Conservation (phyloP, 331 rosid genomes). For the Erythrophleum ivorense region DNA sequence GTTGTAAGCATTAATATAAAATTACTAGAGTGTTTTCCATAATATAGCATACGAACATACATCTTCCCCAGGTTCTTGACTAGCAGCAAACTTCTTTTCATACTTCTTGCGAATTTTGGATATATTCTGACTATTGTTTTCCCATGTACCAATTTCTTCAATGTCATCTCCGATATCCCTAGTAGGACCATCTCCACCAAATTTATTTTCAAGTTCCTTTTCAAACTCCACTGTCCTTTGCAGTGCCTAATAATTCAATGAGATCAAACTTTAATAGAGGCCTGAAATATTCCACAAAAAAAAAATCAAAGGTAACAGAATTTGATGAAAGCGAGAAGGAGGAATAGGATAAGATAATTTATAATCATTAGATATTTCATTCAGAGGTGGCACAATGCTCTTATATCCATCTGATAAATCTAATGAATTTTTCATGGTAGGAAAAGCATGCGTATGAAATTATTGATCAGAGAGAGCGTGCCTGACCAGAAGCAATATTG, state of each 20-base stretch:
- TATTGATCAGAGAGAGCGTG: too few relatives aligned
- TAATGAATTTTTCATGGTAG: too few relatives aligned
- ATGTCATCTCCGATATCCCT: slow-evolving; percentile 76
- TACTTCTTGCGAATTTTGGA: slow-evolving; percentile 91
- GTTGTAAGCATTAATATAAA: too few relatives aligned
- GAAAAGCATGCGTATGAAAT: too few relatives aligned
- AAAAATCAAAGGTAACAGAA: too few relatives aligned
- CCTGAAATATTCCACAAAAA: slow-evolving; percentile 35
- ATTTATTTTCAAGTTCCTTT: slow-evolving; percentile 94
- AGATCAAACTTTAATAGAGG: too few relatives aligned
- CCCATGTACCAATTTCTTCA: slow-evolving; percentile 80
- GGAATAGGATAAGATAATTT: too few relatives aligned
- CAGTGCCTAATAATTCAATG: slow-evolving; percentile 64
- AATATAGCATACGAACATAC: slow-evolving; percentile 57
- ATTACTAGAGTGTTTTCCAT: slow-evolving; percentile 27
- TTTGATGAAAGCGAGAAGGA: too few relatives aligned
- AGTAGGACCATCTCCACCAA: slow-evolving; percentile 83
- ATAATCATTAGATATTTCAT: too few relatives aligned
- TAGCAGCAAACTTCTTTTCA: slow-evolving; percentile 79
- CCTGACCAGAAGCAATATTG: slow-evolving; percentile 76
- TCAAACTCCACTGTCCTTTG: slow-evolving; percentile 94
- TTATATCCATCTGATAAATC: too few relatives aligned
- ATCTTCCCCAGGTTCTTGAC: slow-evolving; percentile 68
- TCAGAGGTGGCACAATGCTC: slow-evolving; percentile 4
- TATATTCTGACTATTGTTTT: slow-evolving; percentile 58